A percentile compares a stretch with the other conserved stretches of the same genome.
Conservation (phyloP, 805 yeast genomes). For the Metschnikowia reukaufii region DNA sequence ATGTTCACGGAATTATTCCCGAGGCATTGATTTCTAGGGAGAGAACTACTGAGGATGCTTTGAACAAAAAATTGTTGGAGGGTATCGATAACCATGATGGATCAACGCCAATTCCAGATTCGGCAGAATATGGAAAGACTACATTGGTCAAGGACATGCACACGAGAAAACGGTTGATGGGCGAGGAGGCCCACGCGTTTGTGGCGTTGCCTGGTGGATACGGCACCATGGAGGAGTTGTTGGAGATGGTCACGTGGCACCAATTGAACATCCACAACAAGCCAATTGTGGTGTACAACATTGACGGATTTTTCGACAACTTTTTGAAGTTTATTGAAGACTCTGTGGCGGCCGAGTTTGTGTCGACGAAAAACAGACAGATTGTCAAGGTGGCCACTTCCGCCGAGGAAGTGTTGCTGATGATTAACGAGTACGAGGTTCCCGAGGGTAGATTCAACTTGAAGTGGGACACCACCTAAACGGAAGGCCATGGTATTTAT, state of each 20-base stretch:
- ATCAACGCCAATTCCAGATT: conserved; percentile 61
- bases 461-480: conserved; percentile 54
- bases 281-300: conserved; percentile 76
- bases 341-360: conserved; percentile 65
- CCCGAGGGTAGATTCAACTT: conserved; percentile 76
- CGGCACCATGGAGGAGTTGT: conserved; percentile 85
- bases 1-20: conserved; percentile 87
- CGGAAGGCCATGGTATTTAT: background rate
- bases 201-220: conserved; percentile 91
- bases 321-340: conserved; percentile 60
- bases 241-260: conserved; percentile 90
- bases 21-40: conserved; percentile 75
- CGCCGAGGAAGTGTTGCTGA: conserved; percentile 64
- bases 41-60: conserved; percentile 45
- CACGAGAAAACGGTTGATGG: conserved; percentile 84
- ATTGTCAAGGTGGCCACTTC: conserved; percentile 69
- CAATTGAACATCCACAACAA: conserved; percentile 83
- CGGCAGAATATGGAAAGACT: conserved; percentile 66
- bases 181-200: conserved; percentile 80
- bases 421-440: conserved; percentile 57
- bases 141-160: conserved; percentile 88
- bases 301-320: conserved; percentile 77
- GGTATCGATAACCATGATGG: conserved; percentile 66
- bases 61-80: conserved; percentile 49
- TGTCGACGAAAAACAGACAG: conserved; percentile 62